Evolutionary conservation across 306 rosid genomes (phyloP), one percentile per base, ranked within the genome.

Genomic region (Phaseolus lunatus): DNA sequence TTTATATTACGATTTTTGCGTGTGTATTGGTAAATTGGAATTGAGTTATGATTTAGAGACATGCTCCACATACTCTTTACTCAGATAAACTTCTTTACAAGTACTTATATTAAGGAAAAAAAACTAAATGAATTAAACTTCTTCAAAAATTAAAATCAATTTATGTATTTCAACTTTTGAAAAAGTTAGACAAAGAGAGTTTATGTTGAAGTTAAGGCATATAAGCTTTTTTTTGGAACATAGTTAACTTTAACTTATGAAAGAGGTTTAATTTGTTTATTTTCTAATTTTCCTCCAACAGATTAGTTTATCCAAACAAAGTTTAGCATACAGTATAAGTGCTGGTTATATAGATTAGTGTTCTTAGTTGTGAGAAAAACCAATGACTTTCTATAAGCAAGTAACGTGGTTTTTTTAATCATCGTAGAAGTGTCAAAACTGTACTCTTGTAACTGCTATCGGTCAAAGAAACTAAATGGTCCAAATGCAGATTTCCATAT

Each of bases 301-400:
- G 1, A 16, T 1, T 1, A 29, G 3, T 16, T 16, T 48, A 48
- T 48, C 9, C 54, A 5, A 9, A 52, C 24, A 52, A 18, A 16
- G 12, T 18, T 16, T 52, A n/a, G n/a, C n/a, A n/a, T n/a, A n/a
- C n/a, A n/a, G n/a, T n/a, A n/a, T n/a, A n/a, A n/a, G n/a, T n/a
- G n/a, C n/a, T n/a, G n/a, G n/a, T n/a, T n/a, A n/a, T n/a, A n/a
- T n/a, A n/a, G n/a, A n/a, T n/a, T n/a, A n/a, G n/a, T n/a, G n/a
- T n/a, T n/a, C n/a, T n/a, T n/a, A n/a, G n/a, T n/a, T n/a, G n/a
- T n/a, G n/a, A n/a, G n/a, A n/a, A n/a, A n/a, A n/a, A n/a, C n/a
- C n/a, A n/a, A n/a, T n/a, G n/a, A n/a, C 37, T 72, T 72, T 39
- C 67, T 56, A 67, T 59, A 19, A 49, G 27, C 16, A 52, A 27